Evolutionary conservation across 2,329 filamentous ascomycete genomes (phyloP).

Genomic region (Hymenoscyphus fraxineus): DNA sequence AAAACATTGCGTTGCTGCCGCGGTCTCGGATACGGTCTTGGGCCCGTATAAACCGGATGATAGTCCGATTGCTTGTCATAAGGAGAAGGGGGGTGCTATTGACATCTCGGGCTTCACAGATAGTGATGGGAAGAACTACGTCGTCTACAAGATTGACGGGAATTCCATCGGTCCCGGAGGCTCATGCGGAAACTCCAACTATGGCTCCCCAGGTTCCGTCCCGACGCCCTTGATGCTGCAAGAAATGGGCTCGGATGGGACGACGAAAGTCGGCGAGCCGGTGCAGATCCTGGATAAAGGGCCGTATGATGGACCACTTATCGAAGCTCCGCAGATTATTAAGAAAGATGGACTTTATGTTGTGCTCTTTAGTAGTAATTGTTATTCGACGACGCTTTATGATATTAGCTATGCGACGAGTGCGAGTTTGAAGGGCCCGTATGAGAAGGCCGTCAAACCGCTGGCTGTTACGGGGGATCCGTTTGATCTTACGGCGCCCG

Average conservation of each 20-base stretch:
- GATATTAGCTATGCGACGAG: background rate
- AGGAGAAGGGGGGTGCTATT: conserved; percentile 55
- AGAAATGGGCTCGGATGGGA: conserved; percentile 40
- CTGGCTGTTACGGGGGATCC: conserved; percentile 15
- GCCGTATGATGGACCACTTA: conserved; percentile 48
- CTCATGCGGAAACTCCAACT: background rate
- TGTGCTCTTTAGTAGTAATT: background rate
- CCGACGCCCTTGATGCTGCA: background rate
- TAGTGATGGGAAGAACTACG: conserved; percentile 49
- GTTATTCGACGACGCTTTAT: background rate
- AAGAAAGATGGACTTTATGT: conserved; percentile 47
- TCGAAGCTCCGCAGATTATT: conserved; percentile 58
- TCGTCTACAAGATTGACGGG: conserved; percentile 44
- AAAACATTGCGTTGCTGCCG: background rate
- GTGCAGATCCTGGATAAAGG: conserved; percentile 45
- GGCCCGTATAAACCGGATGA: background rate
- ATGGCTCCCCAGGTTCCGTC: background rate
- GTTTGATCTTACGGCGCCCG: conserved; percentile 18
- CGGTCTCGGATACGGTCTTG: background rate
- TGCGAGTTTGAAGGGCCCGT: conserved; percentile 37
- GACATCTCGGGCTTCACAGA: conserved; percentile 60
- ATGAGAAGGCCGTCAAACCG: conserved; percentile 10
- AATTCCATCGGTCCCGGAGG: background rate
- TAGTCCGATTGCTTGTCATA: conserved; percentile 45
- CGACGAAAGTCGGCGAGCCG: conserved; percentile 48